Conservation (phyloP, 495 filamentous ascomycete species). For the Hypoxylon fuscum region DNA sequence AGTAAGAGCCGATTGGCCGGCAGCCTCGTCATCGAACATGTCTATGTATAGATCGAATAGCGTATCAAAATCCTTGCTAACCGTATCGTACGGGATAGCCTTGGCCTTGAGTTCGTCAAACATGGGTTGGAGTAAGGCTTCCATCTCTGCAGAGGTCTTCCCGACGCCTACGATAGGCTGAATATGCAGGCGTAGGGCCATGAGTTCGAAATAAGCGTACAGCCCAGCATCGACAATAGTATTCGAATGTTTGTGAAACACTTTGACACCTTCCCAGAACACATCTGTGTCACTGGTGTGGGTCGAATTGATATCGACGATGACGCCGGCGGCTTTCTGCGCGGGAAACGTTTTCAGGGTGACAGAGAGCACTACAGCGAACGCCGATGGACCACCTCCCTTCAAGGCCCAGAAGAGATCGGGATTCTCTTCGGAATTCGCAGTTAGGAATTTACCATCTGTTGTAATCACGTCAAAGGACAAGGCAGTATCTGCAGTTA, state of each 20-base stretch:
- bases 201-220: constrained; percentile 59
- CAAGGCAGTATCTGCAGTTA: constrained; percentile 64
- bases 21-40: constrained; percentile 57
- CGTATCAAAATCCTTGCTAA: constrained; percentile 47
- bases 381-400: constrained; percentile 67
- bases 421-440: constrained; percentile 57
- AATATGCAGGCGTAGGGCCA: constrained; percentile 44
- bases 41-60: constrained; percentile 59
- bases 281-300: constrained; percentile 45
- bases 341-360: constrained; percentile 60
- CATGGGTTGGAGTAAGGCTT: constrained; percentile 54
- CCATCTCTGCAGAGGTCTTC: constrained; percentile 52
- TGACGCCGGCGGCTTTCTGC: constrained; percentile 49
- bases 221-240: constrained; percentile 53
- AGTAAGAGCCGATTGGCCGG: constrained; percentile 54
- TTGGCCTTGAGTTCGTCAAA: constrained; percentile 52
- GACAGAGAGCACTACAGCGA: constrained; percentile 63
- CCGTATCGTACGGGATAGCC: constrained; percentile 47
- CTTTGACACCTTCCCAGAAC: constrained; percentile 56
- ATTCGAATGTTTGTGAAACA: constrained; percentile 57
- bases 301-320: constrained; percentile 51
- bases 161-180: constrained; percentile 57
- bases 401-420: constrained; percentile 74
- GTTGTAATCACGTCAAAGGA: constrained; percentile 67
- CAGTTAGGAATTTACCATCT: constrained; percentile 61